These are phyloP conservation scores for Glaciozyma martinii DNA, from an alignment of 768 basidiomycete genomes.

Conservation along the genomic window DNA sequence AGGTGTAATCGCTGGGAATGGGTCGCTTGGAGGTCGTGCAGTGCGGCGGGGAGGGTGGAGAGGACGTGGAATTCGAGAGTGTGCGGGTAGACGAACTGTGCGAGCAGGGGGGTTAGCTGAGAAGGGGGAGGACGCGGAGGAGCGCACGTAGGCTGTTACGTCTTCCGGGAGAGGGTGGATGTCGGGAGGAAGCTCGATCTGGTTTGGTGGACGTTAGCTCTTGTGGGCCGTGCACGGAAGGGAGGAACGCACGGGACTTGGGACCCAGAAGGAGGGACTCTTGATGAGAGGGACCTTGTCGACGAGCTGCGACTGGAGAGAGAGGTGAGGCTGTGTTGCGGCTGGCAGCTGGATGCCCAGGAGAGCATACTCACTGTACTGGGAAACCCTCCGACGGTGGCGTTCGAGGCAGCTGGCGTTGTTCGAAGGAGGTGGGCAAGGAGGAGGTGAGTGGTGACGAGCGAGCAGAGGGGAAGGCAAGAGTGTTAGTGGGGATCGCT, in stretches of 20 bases:
- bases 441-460: too few species aligned
- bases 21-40: conserved; percentile 57
- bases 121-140: background rate
- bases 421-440: too few species aligned
- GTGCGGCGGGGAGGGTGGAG: conserved; percentile 62
- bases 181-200: conserved; percentile 81
- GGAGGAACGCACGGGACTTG: conserved; percentile 53
- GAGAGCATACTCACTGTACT: too few species aligned
- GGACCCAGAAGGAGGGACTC: conserved; percentile 80
- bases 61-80: conserved; percentile 80
- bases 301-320: conserved; percentile 11
- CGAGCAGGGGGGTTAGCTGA: background rate
- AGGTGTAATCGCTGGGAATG: conserved; percentile 61
- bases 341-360: too few species aligned
- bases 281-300: conserved; percentile 70
- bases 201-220: background rate
- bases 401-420: too few species aligned
- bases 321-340: too few species aligned
- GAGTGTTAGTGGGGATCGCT: too few species aligned
- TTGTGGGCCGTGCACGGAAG: background rate
- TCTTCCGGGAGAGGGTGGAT: conserved; percentile 91
- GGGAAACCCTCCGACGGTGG: too few species aligned
- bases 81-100: conserved; percentile 91
- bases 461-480: too few species aligned
- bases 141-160: conserved; percentile 72